Base-by-base conservation (phyloP, 2,329 filamentous ascomycete genomes). In the Pseudogymnoascus sp. region DNA sequence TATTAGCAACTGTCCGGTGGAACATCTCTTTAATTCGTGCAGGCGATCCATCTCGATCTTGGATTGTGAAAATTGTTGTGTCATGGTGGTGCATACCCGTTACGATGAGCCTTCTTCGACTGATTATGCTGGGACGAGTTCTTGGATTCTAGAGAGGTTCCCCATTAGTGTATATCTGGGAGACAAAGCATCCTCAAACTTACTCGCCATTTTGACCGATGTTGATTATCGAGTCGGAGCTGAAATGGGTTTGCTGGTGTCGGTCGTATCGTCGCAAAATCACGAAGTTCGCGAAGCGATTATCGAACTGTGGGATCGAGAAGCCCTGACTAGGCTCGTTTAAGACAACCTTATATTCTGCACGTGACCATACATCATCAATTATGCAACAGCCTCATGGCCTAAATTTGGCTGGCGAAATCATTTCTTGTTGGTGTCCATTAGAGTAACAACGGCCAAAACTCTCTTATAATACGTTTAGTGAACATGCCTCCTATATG, bases 111-210 rank as follows among this genome's bases (percentile, higher is more conserved):
- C 89, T 99, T 99, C 83, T 89, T 89, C 78, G 84, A 85, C 86
- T 94, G 89, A 82, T 96, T 96, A 83, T 96, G 91, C 85, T 97
- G 92, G 74, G 92, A 96, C 82, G 90, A 95, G 88, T 97, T 97
- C 91, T 97, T 97, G 74, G 94, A 97, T 85, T 97, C 92, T 96
- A 76, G 19, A 38, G 34, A 57, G 33, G 30, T 35, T 35, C 57
- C 15, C 18, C 18, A 57, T 63, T 56, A 64, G 56, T 23, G 57
- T 28, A 23, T 30, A 23, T 33, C 13, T 23, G 23, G 5, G 18
- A 57, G 13, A 28, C 15, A 48, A 23, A 35, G 19, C 57, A 62
- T 39, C 41, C 45, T 52, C 45, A 52, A 18, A 85, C 83, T 66
- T 83, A 86, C 84, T 87, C 80, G 84, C 84, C 84, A 87, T 87